phyloP scores from a whole-genome alignment of 2,329 filamentous ascomycete species.

The Rhynchosporium agropyri region DNA sequence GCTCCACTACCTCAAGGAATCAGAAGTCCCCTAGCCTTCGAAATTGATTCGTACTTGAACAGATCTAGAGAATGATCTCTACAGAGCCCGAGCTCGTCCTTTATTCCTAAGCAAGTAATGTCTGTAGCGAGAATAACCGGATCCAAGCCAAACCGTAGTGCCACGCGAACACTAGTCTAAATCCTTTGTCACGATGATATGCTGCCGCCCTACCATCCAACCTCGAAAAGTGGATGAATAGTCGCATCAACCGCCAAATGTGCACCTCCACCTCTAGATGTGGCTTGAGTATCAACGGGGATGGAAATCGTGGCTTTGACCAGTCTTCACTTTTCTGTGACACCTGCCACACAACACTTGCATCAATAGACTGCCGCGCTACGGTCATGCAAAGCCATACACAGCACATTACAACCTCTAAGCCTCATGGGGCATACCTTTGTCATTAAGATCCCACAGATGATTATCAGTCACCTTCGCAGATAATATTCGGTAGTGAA shows the following conservation, averaged over 20 bases:
- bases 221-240: background rate
- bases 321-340: slow-evolving; percentile 8
- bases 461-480: slow-evolving; percentile 9
- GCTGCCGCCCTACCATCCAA: slow-evolving; percentile 18
- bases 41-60: slow-evolving; percentile 1
- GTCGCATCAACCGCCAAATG: background rate
- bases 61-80: background rate
- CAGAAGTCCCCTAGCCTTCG: too few relatives aligned
- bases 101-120: slow-evolving; percentile 1
- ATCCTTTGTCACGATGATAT: slow-evolving; percentile 18
- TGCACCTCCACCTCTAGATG: slow-evolving; percentile 3
- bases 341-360: slow-evolving; percentile 13
- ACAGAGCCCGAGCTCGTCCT: background rate
- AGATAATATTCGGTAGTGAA: slow-evolving; percentile 17
- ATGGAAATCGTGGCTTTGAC: background rate
- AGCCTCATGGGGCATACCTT: slow-evolving; percentile 18
- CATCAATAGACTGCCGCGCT: slow-evolving; percentile 19
- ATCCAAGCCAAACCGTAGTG: background rate
- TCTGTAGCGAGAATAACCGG: background rate
- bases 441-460: background rate
- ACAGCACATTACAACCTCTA: slow-evolving; percentile 18
- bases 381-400: slow-evolving; percentile 7
- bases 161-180: background rate
- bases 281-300: background rate
- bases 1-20: background rate